Percentiles rank a stretch among this genome's conserved stretches.
phyloP scores from a whole-genome alignment of 2,329 filamentous ascomycete species.

The Xylariaceae sp. region DNA sequence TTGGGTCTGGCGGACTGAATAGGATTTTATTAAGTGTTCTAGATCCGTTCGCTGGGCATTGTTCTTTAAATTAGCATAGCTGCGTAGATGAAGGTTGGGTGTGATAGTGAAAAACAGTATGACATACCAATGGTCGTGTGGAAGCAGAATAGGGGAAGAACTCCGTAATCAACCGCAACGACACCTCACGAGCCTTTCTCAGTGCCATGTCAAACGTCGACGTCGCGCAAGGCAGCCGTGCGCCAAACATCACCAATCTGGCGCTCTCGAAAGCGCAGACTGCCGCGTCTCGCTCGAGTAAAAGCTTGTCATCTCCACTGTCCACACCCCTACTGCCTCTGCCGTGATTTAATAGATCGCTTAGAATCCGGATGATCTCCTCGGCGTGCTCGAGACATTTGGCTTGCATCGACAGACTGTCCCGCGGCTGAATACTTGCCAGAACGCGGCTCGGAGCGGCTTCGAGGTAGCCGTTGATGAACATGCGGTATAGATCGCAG shows the following conservation, averaged over 20 bases:
- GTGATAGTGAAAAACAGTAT: background rate
- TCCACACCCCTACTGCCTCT: background rate
- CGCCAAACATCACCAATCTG: conserved; percentile 35
- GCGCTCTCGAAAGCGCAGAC: conserved; percentile 42
- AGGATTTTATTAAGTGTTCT: conserved; percentile 26
- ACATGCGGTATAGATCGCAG: conserved; percentile 42
- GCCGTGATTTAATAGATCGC: conserved; percentile 26
- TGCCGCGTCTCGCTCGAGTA: conserved; percentile 39
- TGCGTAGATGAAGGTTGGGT: background rate
- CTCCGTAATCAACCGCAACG: conserved; percentile 26
- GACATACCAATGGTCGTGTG: conserved; percentile 26
- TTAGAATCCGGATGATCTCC: conserved; percentile 34
- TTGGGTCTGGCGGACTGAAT: conserved; percentile 23
- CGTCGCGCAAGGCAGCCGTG: conserved; percentile 16
- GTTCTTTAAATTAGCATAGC: background rate
- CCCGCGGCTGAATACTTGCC: conserved; percentile 24
- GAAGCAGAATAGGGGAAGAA: conserved; percentile 28
- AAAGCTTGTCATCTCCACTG: conserved; percentile 20
- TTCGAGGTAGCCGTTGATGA: conserved; percentile 39
- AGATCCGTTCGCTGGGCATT: conserved; percentile 23
- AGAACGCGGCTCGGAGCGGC: conserved; percentile 31
- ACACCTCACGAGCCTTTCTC: conserved; percentile 22
- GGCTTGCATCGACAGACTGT: conserved; percentile 30
- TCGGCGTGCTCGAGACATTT: conserved; percentile 37
- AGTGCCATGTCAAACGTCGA: conserved; percentile 23